Percentiles rank a stretch among this genome's conserved stretches.
Conservation (phyloP, 2,329 filamentous ascomycete genomes). For the Albophoma yamanashiensis region DNA sequence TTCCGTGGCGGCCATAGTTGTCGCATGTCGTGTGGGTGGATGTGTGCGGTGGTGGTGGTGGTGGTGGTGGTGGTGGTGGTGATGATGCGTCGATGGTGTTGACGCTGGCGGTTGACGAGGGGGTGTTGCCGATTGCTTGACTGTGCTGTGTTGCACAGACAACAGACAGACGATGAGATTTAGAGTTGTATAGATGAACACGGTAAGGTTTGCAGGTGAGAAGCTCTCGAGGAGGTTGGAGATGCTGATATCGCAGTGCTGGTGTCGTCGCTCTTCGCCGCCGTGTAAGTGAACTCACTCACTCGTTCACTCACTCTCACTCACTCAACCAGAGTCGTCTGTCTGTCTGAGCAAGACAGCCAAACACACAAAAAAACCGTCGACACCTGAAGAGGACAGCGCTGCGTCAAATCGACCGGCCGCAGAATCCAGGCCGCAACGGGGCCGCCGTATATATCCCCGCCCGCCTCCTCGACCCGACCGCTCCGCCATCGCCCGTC, state of each 20-base stretch:
- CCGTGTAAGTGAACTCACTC: conserved; percentile 2
- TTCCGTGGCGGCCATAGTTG: conserved; percentile 35
- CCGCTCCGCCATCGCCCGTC: no score
- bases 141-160: neutral
- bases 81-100: neutral
- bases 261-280: no score
- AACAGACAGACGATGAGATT: neutral
- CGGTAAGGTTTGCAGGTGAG: no score
- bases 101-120: neutral
- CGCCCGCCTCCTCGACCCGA: neutral
- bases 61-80: neutral
- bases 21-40: conserved; percentile 35
- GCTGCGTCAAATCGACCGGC: neutral
- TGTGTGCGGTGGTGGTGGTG: neutral
- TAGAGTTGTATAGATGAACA: neutral
- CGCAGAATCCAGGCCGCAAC: neutral
- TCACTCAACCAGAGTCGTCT: neutral
- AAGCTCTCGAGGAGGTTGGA: no score
- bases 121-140: neutral
- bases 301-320: neutral
- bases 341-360: no score
- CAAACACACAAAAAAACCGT: no score
- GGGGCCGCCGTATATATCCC: neutral
- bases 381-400: neutral
- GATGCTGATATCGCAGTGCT: no score